Base-by-base conservation (phyloP, 805 yeast species). In the Kodamaea sagamina region DNA sequence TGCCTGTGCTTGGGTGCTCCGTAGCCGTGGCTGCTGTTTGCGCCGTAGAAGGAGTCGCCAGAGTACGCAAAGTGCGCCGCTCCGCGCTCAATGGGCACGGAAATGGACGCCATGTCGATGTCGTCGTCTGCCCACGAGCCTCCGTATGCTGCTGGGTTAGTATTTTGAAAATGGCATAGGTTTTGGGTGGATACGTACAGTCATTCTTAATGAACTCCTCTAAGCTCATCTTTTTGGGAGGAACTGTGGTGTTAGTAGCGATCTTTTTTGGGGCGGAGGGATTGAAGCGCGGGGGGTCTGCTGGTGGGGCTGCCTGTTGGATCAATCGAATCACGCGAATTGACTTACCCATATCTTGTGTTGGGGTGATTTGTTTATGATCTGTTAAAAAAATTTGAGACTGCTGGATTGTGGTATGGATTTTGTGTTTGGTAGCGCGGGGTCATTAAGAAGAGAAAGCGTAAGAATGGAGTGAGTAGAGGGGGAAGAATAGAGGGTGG, bases 101-200 rank as follows among this genome's bases (percentile, higher is more conserved):
- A 67, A 26, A 71, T 71, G 6, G 76, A 71, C 12, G 74, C 60
- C 53, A 71, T 59, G 49, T 71, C 74, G 28, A 71, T 62, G 49
- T 70, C 75, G 40, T 68, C 72, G 42, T 71, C 76, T 16, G 75
- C 76, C 76, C 76, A 71, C 36, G 75, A 70, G 35, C 74, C 73
- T 40, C 76, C 76, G 53, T 43, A 67, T 12, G 72, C 75, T 71
- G 46, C 8, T 25, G 31, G 24, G 55, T 59, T 58, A 58, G 56
- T 57, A 51, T 15, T 17, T 13, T 17, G 15, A 4, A 12, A 29
- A n/a, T 19, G 28, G 10, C n/a, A 9, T 12, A 10, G 9, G 12
- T 37, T n/a, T n/a, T n/a, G n/a, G n/a, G n/a, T n/a, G n/a, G 15
- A 26, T 18, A 71, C 76, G 49, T 70, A 71, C 76, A 55, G 51